Percentiles rank a stretch among this genome's conserved stretches.
Evolutionary conservation across 1,284 basidiomycete species (phyloP).

Genomic region (Marasmius fiardii): DNA sequence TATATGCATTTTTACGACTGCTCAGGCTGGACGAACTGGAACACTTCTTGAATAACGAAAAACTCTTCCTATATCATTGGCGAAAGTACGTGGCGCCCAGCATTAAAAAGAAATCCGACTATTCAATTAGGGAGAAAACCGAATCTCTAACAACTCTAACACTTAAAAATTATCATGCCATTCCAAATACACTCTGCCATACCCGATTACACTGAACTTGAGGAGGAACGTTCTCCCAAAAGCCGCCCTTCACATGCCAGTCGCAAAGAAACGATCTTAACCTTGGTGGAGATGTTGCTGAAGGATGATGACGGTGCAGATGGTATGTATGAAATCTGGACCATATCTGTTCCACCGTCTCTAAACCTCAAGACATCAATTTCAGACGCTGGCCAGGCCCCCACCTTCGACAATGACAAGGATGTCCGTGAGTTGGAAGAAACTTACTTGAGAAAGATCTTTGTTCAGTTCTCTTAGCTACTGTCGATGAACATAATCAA

Average conservation of each 20-base stretch:
- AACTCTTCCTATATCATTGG: neutral
- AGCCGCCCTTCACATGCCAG: neutral
- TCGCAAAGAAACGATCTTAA: constrained; percentile 61
- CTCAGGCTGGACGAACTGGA: constrained; percentile 1
- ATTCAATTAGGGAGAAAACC: neutral
- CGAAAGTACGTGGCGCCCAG: neutral
- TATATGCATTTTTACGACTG: neutral
- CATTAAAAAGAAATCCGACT: neutral
- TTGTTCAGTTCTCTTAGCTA: constrained; percentile 33
- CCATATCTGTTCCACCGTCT: constrained; percentile 1
- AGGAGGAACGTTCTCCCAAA: neutral
- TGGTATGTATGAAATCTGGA: constrained; percentile 30
- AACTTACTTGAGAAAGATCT: neutral
- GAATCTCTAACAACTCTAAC: neutral
- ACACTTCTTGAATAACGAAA: neutral
- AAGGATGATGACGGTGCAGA: constrained; percentile 47
- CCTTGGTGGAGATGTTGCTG: constrained; percentile 63
- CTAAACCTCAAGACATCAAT: neutral
- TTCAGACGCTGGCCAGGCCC: constrained; percentile 32
- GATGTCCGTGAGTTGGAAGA: constrained; percentile 54
- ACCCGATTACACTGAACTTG: neutral
- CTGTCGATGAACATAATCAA: constrained; percentile 65
- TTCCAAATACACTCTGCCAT: neutral
- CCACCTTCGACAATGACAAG: constrained; percentile 55
- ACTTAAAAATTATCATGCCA: neutral